These are phyloP conservation scores for Argentina anserina DNA, from an alignment of 306 rosid genomes.

Conservation along the genomic window DNA sequence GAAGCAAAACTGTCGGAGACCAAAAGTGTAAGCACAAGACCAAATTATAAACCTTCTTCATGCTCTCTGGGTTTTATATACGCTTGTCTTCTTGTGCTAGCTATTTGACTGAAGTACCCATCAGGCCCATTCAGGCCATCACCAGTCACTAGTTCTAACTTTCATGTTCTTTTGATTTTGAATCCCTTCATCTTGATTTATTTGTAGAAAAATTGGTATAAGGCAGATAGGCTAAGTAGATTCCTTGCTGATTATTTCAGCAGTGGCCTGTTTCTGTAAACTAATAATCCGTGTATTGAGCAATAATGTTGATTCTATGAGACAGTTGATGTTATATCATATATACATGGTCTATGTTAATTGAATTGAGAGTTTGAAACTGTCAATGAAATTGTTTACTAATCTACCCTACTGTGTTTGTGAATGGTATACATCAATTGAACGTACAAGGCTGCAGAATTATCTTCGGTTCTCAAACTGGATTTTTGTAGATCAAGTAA, in stretches of 20 bases:
- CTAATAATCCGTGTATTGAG: neutral
- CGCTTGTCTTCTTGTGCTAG: neutral
- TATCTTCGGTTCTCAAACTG: too few species aligned
- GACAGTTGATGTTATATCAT: neutral
- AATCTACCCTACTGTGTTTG: neutral
- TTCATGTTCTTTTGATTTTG: neutral
- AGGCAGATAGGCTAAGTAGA: neutral
- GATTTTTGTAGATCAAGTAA: too few species aligned
- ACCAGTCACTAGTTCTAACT: neutral
- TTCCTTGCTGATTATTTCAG: neutral
- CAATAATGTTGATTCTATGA: neutral
- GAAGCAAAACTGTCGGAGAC: slow-evolving; percentile 14
- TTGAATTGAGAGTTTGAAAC: neutral
- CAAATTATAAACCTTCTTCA: slow-evolving; percentile 24
- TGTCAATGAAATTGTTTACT: neutral
- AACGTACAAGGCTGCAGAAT: neutral
- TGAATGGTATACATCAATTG: too few species aligned
- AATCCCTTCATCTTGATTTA: neutral
- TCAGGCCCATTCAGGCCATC: too few species aligned
- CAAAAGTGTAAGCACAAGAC: slow-evolving; percentile 38
- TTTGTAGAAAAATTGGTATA: neutral
- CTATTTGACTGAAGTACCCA: neutral
- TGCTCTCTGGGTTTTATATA: neutral
- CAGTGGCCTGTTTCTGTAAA: neutral
- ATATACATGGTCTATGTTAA: neutral